phyloP scores from a whole-genome alignment of 2,329 filamentous ascomycete genomes.

The Dothiorella sarmentorum region DNA sequence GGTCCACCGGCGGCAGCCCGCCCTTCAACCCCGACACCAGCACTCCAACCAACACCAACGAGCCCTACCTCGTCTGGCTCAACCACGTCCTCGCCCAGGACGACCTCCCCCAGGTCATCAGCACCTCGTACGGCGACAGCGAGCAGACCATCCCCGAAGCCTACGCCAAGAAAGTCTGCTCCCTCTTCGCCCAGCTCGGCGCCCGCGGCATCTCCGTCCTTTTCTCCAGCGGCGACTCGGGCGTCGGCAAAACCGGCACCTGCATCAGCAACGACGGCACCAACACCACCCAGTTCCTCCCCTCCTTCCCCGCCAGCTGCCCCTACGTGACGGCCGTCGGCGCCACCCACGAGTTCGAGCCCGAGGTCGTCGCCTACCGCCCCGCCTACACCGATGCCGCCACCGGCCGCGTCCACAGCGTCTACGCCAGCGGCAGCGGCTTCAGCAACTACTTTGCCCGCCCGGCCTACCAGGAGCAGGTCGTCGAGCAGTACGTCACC shows the following conservation, averaged over 20 bases:
- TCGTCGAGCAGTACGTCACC: conserved; percentile 43
- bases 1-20: conserved; percentile 55
- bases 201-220: conserved; percentile 49
- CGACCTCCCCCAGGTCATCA: conserved; percentile 61
- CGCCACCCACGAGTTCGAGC: conserved; percentile 25
- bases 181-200: conserved; percentile 54
- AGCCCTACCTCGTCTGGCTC: conserved; percentile 59
- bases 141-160: conserved; percentile 61
- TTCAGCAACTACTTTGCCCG: conserved; percentile 41
- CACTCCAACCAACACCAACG: conserved; percentile 26
- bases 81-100: conserved; percentile 55
- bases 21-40: conserved; percentile 46
- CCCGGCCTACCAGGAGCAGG: conserved; percentile 41
- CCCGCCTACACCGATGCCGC: conserved; percentile 23
- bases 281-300: conserved; percentile 43
- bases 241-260: conserved; percentile 40
- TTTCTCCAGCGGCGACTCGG: conserved; percentile 48
- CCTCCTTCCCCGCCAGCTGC: conserved; percentile 49
- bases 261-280: conserved; percentile 25
- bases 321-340: conserved; percentile 53
- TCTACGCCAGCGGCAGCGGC: conserved; percentile 28
- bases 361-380: conserved; percentile 24
- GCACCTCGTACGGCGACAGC: conserved; percentile 64
- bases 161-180: conserved; percentile 62
- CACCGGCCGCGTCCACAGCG: conserved; percentile 19